A percentile compares a stretch with the other conserved stretches of the same genome.
These are phyloP conservation scores for Pseudocercospora musae DNA, from an alignment of 2,329 filamentous ascomycete genomes.

Conservation along the genomic window DNA sequence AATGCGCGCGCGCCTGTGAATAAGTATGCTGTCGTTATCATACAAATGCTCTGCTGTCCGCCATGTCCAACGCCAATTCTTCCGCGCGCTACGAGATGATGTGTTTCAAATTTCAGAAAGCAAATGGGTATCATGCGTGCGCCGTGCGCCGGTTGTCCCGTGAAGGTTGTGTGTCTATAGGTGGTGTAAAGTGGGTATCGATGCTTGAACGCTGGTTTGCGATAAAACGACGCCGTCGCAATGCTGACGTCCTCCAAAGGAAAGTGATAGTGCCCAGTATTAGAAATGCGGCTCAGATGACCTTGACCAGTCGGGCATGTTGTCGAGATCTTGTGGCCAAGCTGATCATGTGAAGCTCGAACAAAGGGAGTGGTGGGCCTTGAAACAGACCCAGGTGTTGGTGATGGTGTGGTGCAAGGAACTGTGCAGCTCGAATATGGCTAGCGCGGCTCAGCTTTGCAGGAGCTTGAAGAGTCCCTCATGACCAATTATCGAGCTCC, in stretches of 20 bases:
- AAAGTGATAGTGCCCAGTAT: conserved; percentile 14
- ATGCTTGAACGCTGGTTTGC: conserved; percentile 16
- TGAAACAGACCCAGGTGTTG: conserved; percentile 14
- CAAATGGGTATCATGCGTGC: conserved; percentile 27
- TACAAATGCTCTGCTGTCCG: conserved; percentile 1
- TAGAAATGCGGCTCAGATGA: conserved; percentile 21
- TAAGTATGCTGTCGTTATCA: conserved; percentile 9
- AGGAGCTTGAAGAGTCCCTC: conserved; percentile 13
- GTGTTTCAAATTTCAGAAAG: conserved; percentile 9
- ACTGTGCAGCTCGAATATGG: conserved; percentile 11
- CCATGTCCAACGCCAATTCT: conserved; percentile 1
- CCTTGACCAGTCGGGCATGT: conserved; percentile 16
- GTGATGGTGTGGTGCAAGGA: conserved; percentile 23
- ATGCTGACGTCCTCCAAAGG: conserved; percentile 20
- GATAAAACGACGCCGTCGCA: conserved; percentile 21
- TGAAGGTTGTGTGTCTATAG: conserved; percentile 25
- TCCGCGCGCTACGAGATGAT: conserved; percentile 1
- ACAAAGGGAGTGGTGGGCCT: conserved; percentile 24
- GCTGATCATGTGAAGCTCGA: conserved; percentile 20
- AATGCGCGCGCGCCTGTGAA: conserved; percentile 2
- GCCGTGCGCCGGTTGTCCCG: conserved; percentile 23
- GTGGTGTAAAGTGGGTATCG: conserved; percentile 13
- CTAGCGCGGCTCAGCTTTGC: conserved; percentile 10
- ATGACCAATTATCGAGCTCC: conserved; percentile 20
- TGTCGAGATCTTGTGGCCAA: conserved; percentile 19